phyloP scores from a whole-genome alignment of 768 basidiomycete genomes.

The Crassisporium funariophilum region DNA sequence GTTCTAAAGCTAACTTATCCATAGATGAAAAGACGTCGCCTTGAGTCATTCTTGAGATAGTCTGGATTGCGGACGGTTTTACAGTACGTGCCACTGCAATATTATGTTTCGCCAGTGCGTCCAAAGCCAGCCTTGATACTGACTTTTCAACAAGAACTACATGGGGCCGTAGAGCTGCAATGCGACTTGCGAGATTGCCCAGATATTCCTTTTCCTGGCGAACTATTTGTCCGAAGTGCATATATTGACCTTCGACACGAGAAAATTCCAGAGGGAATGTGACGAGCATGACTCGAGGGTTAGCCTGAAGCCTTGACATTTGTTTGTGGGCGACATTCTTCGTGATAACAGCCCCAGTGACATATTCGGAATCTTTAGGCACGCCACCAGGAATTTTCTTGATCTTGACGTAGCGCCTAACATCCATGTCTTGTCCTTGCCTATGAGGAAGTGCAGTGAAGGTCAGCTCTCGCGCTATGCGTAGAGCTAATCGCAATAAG shows the following conservation, averaged over 20 bases:
- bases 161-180: slow-evolving; percentile 90
- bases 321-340: slow-evolving; percentile 97
- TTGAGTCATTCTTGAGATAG: slow-evolving; percentile 92
- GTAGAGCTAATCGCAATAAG: slow-evolving; percentile 77
- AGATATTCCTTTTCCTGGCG: slow-evolving; percentile 94
- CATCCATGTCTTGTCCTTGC: slow-evolving; percentile 93
- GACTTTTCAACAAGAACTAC: slow-evolving; percentile 90
- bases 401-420: slow-evolving; percentile 93
- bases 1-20: slow-evolving; percentile 89
- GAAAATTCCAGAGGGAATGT: slow-evolving; percentile 95
- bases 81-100: slow-evolving; percentile 91
- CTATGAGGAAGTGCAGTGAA: slow-evolving; percentile 70
- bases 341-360: slow-evolving; percentile 95
- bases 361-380: slow-evolving; percentile 93
- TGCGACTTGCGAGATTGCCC: slow-evolving; percentile 81
- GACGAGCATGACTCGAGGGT: slow-evolving; percentile 94
- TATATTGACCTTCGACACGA: slow-evolving; percentile 88
- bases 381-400: slow-evolving; percentile 96
- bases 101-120: slow-evolving; percentile 79
- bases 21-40: slow-evolving; percentile 95
- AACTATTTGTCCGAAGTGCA: slow-evolving; percentile 88
- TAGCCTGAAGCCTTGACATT: slow-evolving; percentile 81
- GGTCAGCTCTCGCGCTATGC: slow-evolving; percentile 83
- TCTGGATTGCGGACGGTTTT: slow-evolving; percentile 83
- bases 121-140: slow-evolving; percentile 88